These are phyloP conservation scores for Beauveria scarabaeidicola DNA, from an alignment of 2,329 filamentous ascomycete species.

Conservation along the genomic window DNA sequence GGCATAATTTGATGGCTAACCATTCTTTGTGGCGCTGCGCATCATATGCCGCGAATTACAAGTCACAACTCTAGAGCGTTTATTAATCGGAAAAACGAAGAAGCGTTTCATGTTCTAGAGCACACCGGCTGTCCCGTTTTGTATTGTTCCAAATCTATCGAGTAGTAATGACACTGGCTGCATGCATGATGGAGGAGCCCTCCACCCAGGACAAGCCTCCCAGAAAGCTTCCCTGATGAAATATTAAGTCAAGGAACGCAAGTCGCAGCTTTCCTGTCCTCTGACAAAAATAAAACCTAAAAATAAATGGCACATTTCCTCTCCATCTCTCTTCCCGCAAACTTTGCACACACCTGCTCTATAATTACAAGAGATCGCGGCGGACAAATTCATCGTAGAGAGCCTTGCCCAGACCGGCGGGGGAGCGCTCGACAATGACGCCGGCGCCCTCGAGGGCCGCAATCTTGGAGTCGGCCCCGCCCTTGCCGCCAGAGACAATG, in stretches of 20 bases:
- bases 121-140: conserved; percentile 11
- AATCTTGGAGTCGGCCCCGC: conserved; percentile 97
- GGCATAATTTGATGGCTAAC: not conserved
- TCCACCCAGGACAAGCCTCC: not conserved
- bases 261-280: conserved; percentile 1
- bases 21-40: not conserved
- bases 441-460: conserved; percentile 84
- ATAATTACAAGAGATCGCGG: conserved; percentile 73
- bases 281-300: conserved; percentile 1
- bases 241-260: not conserved
- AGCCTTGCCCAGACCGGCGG: conserved; percentile 84
- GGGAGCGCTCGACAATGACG: conserved; percentile 92
- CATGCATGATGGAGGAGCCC: not conserved
- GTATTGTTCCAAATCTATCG: conserved; percentile 11
- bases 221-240: not conserved
- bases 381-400: conserved; percentile 93
- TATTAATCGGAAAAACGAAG: too few relatives aligned
- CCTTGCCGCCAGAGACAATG: conserved; percentile 96
- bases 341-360: not conserved
- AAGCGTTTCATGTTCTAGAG: not conserved
- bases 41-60: too few relatives aligned
- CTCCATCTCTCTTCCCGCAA: not conserved
- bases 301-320: not conserved
- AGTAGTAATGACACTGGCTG: conserved; percentile 11
- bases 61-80: too few relatives aligned